phyloP scores from a whole-genome alignment of 1,284 basidiomycete species.

The Boletus chippewaensis region DNA sequence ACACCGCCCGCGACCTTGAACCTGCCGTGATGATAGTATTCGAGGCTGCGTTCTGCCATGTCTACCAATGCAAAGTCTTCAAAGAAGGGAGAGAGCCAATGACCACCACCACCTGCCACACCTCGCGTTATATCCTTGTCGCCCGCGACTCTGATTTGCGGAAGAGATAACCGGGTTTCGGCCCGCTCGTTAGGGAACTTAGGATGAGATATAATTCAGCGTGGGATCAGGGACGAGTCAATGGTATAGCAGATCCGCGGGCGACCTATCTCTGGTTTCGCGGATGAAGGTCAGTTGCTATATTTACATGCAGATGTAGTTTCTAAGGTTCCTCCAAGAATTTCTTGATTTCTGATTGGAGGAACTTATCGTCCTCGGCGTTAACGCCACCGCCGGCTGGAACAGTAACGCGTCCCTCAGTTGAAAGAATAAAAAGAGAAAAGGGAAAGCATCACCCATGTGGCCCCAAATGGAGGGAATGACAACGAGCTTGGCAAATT shows the following conservation, averaged over 20 bases:
- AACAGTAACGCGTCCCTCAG: not conserved
- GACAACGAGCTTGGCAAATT: slow-evolving; percentile 40
- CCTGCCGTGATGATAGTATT: slow-evolving; percentile 21
- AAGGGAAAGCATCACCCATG: slow-evolving; percentile 33
- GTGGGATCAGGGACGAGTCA: not conserved
- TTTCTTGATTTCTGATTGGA: slow-evolving; percentile 34
- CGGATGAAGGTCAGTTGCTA: not conserved
- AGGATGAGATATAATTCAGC: not conserved
- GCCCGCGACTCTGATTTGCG: not conserved
- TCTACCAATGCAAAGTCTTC: not conserved
- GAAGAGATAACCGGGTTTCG: not conserved
- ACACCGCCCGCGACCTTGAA: slow-evolving; percentile 22
- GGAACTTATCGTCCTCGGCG: slow-evolving; percentile 33
- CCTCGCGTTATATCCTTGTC: not conserved
- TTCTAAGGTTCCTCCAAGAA: slow-evolving; percentile 32
- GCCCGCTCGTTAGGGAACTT: too few relatives aligned
- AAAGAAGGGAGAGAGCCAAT: not conserved
- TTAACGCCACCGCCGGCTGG: slow-evolving; percentile 41
- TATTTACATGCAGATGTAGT: slow-evolving; percentile 11
- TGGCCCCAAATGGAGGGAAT: slow-evolving; percentile 57
- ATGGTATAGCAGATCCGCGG: not conserved
- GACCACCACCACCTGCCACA: too few relatives aligned
- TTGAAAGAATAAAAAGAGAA: not conserved
- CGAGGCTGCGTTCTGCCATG: not conserved
- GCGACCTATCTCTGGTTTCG: not conserved